Evolutionary conservation across 129 eudicot genomes (phyloP), one percentile per base, ranked within the genome.

Genomic region (Ambrosia trifida): DNA sequence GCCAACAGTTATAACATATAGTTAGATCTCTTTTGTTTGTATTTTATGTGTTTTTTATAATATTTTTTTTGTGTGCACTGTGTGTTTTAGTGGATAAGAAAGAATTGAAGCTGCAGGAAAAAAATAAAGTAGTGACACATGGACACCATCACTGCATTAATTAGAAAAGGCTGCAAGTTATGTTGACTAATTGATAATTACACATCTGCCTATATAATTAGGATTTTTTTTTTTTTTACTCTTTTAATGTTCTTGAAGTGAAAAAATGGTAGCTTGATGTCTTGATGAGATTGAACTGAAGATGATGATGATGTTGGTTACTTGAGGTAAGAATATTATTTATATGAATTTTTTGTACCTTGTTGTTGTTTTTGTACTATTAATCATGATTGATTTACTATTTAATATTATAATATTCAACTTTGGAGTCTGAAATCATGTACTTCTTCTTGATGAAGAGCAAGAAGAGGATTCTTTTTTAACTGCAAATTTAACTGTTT

Each of bases 391-490:
- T 70, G 65, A 70, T 70, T 70, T 35, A 53, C 36, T 70, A 70
- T 70, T 70, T 54, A 64, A 49, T 64, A 64, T 32, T 74, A 74
- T 40, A 64, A 75, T 75, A 65, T 52, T 64, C 63, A 53, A 32
- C 72, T 75, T 75, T 65, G 79, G 79, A 75, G 66, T 65, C 56
- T 43, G 79, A 74, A 66, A 12, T 70, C 20, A n/a, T 74, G 79
- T 74, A 74, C 79, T 74, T 74, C 17, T 65, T 73, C 70, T 30
- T 65, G 78, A 20, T 75, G 66, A 20, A 54, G 79, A 66, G 13
- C 72, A 41, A 57, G 54, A 65, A 45, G 43, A 60, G 68, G 66
- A 41, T 74, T 74, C 20, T 31, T 10, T 19, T 44, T 60, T 41
- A 41, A 40, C 41, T 64, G 33, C 57, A 64, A 44, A 3, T 51